A percentile compares a stretch with the other conserved stretches of the same genome.
Conservation (phyloP, 345 rosid genomes). For the Ricinus communis region DNA sequence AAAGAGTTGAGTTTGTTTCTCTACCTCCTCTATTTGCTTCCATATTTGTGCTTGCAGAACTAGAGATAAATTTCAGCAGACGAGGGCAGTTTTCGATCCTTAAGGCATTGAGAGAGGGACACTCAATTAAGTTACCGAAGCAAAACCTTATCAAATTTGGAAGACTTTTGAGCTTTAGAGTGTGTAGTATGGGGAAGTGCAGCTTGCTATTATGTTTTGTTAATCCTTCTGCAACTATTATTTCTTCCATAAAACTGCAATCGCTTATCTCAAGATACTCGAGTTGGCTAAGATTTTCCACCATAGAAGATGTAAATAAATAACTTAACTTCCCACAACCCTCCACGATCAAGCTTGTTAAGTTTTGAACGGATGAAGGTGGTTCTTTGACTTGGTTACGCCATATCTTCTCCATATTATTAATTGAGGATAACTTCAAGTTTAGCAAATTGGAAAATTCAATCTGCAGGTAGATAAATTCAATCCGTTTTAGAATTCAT, state of each 20-base stretch:
- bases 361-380: neutral
- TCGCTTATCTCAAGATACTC: neutral
- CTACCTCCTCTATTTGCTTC: too few relatives aligned
- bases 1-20: neutral
- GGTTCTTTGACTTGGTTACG: neutral
- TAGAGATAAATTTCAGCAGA: neutral
- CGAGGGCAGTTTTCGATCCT: neutral
- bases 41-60: too few relatives aligned
- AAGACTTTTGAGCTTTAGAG: constrained; percentile 4
- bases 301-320: constrained; percentile 9
- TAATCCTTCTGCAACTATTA: neutral
- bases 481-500: too few relatives aligned
- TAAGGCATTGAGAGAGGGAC: neutral
- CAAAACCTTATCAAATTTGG: constrained; percentile 1
- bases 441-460: neutral
- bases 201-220: neutral
- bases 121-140: neutral
- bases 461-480: constrained; percentile 11
- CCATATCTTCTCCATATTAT: constrained; percentile 10
- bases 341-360: neutral
- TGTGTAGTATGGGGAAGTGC: neutral
- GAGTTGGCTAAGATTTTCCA: constrained; percentile 4
- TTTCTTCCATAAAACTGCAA: neutral
- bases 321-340: constrained; percentile 4
- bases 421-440: neutral